Evolutionary conservation across 805 yeast genomes (phyloP), one percentile per base, ranked within the genome.

Genomic region (Cyberlindnera galapagoensis): DNA sequence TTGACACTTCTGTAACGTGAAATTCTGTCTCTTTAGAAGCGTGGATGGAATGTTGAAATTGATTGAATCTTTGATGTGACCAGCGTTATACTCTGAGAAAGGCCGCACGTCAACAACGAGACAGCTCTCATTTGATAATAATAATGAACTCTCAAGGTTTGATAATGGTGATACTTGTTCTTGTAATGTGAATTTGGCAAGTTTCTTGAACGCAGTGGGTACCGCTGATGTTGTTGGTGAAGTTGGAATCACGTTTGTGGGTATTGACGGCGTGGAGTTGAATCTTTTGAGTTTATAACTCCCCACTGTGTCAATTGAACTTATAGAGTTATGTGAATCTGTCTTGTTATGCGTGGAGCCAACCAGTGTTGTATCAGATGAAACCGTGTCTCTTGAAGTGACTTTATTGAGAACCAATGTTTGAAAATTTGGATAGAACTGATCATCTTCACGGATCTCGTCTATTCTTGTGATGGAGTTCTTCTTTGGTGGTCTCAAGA

Each of bases 41-140:
- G 97, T 88, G n/a, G 95, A 80, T 2, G 97, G 97, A 10, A 88
- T 59, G 54, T 94, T 84, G 22, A 90, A 69, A 52, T 85, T 85
- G 27, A 84, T 62, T 1, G 97, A 71, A 25, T 69, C 63, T 4
- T 46, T 48, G 9, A 90, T 56, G 40, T 79, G 86, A 3, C 66
- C 51, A 38, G 65, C 69, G 26, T 77, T 67, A 51, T 63, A 85
- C 36, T 83, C 90, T 16, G 82, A 76, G 51, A 77, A 85, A 0
- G 96, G 84, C 34, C 97, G 63, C 9, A 82, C 78, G 52, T 88
- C 97, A 11, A 86, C 60, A 3, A 81, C 47, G n/a, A 84, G 44
- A 5, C 67, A 39, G 24, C 49, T 51, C 10, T 31, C 32, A 17
- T 11, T 12, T 1, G 13, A 24, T 14, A 45, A 18, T n/a, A 41